A percentile compares a stretch with the other conserved stretches of the same genome.
Conservation (phyloP, 164 flowering plant genomes). For the Tetrastigma voinierianum region DNA sequence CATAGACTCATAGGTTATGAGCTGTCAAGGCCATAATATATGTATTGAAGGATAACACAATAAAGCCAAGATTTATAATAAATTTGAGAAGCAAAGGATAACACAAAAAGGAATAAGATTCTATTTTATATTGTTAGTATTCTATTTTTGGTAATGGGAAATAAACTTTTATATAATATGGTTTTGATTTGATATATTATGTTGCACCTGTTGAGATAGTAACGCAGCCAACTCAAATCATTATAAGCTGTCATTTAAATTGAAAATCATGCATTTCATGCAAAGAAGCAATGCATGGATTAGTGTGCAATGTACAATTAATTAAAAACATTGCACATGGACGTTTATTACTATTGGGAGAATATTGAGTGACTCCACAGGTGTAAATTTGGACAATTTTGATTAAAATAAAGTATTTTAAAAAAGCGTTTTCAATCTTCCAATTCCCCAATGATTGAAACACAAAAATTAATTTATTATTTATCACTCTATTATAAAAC, state of each 20-base stretch:
- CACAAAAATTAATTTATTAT: no score
- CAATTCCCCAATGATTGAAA: no score
- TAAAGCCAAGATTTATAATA: neutral
- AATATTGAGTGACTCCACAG: no score
- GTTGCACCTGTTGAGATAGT: no score
- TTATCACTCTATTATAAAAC: no score
- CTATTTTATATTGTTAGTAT: neutral
- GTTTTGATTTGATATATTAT: neutral
- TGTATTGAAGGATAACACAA: neutral
- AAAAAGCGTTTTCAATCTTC: no score
- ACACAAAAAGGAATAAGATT: neutral
- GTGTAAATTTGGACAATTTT: no score
- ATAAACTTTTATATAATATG: neutral
- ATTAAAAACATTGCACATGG: constrained; percentile 15
- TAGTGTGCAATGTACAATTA: constrained; percentile 2
- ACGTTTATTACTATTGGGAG: neutral
- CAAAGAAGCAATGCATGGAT: constrained; percentile 6
- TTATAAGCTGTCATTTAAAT: neutral
- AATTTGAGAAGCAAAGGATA: neutral
- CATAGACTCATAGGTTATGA: constrained; percentile 1
- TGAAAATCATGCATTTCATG: neutral
- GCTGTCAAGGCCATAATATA: constrained; percentile 8
- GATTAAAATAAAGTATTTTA: no score
- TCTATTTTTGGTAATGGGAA: neutral
- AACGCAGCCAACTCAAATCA: no score